Evolutionary conservation across 192 early-diverging fungal genomes (phyloP).

Genomic region (Phycomyces nitens): DNA sequence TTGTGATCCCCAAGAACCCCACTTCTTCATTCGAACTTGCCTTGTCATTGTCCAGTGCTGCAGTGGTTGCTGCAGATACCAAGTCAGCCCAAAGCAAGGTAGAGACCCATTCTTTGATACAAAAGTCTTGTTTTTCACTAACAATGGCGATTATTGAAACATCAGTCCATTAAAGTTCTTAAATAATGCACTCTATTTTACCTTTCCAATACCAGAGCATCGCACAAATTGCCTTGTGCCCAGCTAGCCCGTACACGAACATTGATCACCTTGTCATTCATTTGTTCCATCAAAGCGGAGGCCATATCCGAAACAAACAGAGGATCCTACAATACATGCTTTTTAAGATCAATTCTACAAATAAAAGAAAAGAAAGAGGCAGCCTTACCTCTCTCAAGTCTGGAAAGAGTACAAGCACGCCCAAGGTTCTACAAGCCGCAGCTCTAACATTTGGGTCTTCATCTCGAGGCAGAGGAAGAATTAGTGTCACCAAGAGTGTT

Average conservation of each 20-base stretch:
- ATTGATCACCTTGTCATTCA: constrained; percentile 49
- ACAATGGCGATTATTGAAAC: not conserved
- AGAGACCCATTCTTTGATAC: constrained; percentile 43
- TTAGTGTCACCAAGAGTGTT: constrained; percentile 36
- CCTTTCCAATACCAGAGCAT: constrained; percentile 47
- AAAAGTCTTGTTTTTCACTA: constrained; percentile 18
- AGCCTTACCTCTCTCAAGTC: constrained; percentile 46
- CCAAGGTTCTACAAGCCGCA: constrained; percentile 60
- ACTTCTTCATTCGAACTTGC: constrained; percentile 19
- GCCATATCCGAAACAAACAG: constrained; percentile 57
- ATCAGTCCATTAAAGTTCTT: constrained; percentile 7
- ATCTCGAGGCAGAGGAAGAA: constrained; percentile 47
- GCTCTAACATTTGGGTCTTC: constrained; percentile 56
- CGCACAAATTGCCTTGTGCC: constrained; percentile 74
- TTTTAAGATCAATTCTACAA: not conserved
- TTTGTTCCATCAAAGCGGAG: constrained; percentile 42
- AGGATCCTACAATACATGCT: constrained; percentile 46
- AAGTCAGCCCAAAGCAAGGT: constrained; percentile 43
- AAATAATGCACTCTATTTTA: constrained; percentile 6
- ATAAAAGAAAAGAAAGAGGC: not conserved
- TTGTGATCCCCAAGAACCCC: no score
- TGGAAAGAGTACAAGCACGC: constrained; percentile 58
- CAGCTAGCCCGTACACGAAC: constrained; percentile 71
- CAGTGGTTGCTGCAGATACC: constrained; percentile 39
- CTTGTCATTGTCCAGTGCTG: constrained; percentile 72